These are phyloP conservation scores for Dactylellina cionopaga DNA, from an alignment of 2,329 filamentous ascomycete species.

Conservation along the genomic window DNA sequence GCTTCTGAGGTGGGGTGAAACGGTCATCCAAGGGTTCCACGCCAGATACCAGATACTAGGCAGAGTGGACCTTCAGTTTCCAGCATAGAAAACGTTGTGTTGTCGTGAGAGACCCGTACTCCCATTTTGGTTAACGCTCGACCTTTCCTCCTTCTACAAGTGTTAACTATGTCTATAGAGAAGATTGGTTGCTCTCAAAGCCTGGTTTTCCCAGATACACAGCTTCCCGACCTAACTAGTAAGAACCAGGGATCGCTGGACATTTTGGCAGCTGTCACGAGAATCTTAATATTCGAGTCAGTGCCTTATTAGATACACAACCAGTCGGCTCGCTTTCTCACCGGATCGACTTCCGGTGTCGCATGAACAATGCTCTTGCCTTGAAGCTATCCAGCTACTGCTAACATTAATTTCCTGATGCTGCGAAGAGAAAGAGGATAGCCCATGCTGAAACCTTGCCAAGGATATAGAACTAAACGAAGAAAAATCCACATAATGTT, in stretches of 20 bases:
- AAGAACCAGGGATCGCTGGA: not conserved
- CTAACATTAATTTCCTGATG: conserved; percentile 42
- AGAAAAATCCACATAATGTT: not conserved
- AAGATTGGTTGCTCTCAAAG: too few species aligned
- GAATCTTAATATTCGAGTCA: not conserved
- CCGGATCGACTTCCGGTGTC: conserved; percentile 21
- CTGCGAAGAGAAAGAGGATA: conserved; percentile 29
- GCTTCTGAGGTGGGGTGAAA: too few species aligned
- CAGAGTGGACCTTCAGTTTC: too few species aligned
- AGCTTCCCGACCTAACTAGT: conserved; percentile 4
- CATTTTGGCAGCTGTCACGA: not conserved
- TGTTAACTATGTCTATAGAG: too few species aligned
- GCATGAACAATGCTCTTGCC: conserved; percentile 12
- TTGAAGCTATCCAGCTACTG: not conserved
- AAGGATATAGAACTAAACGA: conserved; percentile 4
- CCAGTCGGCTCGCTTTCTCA: not conserved
- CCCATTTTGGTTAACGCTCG: too few species aligned
- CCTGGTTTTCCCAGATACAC: not conserved
- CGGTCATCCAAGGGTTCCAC: too few species aligned
- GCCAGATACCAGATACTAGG: too few species aligned
- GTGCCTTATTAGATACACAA: not conserved
- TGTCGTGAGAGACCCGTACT: too few species aligned
- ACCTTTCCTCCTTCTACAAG: too few species aligned
- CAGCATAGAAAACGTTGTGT: too few species aligned
- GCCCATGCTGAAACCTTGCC: conserved; percentile 37